These are phyloP conservation scores for Gossypium longicalyx DNA, from an alignment of 345 rosid species.

Conservation along the genomic window DNA sequence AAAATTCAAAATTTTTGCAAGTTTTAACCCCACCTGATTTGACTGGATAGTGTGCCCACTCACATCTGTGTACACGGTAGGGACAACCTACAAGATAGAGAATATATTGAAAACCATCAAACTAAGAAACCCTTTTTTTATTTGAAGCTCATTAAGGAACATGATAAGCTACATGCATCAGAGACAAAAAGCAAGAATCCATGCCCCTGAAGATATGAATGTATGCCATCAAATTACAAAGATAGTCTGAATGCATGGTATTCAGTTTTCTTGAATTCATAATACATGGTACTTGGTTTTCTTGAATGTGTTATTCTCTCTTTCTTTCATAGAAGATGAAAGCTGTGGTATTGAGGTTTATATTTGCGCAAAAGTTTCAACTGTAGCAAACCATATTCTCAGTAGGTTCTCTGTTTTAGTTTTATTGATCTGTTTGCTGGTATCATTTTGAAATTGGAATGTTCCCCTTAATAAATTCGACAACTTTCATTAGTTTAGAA, in stretches of 20 bases:
- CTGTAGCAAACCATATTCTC: neutral
- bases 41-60: conserved; percentile 76
- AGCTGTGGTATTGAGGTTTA: neutral
- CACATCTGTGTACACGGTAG: conserved; percentile 84
- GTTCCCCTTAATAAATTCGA: neutral
- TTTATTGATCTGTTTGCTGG: neutral
- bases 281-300: neutral
- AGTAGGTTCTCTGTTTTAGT: neutral
- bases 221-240: neutral
- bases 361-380: neutral
- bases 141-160: neutral
- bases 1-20: neutral
- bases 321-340: neutral
- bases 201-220: neutral
- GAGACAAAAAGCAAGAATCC: neutral
- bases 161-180: neutral
- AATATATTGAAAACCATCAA: conserved; percentile 7
- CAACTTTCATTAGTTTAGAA: neutral
- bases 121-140: neutral
- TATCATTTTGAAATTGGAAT: neutral
- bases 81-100: conserved; percentile 62
- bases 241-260: neutral
- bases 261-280: neutral
- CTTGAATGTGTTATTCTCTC: neutral
- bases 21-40: conserved; percentile 56